phyloP scores from a whole-genome alignment of 73 alveolate species.

The Tetrahymena borealis region DNA sequence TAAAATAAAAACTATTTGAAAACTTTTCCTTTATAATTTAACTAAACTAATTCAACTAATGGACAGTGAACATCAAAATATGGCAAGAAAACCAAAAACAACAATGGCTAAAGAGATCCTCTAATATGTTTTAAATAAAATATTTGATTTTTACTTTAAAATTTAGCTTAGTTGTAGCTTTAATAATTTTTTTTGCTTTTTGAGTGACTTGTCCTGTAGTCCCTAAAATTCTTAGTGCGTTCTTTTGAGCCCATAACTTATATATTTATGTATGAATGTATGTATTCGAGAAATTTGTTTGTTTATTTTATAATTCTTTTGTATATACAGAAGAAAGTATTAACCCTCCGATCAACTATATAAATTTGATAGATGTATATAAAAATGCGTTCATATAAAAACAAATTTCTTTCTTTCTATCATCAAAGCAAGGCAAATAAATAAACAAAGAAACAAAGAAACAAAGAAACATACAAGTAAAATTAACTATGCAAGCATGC shows the following conservation, averaged over 20 bases:
- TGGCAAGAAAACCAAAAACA: neutral
- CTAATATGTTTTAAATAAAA: neutral
- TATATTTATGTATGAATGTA: neutral
- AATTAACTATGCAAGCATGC: no score
- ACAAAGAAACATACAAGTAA: neutral
- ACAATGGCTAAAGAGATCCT: no score
- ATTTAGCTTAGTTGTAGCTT: neutral
- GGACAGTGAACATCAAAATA: neutral
- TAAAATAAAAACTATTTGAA: neutral
- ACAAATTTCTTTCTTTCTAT: neutral
- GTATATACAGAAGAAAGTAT: neutral
- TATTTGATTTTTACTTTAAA: neutral
- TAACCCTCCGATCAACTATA: neutral
- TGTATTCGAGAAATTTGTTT: neutral
- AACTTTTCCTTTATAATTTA: neutral
- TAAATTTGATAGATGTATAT: neutral
- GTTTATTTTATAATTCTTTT: neutral
- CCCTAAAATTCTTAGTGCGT: neutral
- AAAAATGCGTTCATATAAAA: neutral
- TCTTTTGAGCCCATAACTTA: neutral
- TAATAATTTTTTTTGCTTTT: neutral
- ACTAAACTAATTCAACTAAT: neutral
- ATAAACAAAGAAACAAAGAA: neutral
- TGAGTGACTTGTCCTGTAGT: neutral
- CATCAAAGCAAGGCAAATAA: neutral